Evolutionary conservation across 1,284 basidiomycete genomes (phyloP).

Genomic region (Apiotrichum sp.): DNA sequence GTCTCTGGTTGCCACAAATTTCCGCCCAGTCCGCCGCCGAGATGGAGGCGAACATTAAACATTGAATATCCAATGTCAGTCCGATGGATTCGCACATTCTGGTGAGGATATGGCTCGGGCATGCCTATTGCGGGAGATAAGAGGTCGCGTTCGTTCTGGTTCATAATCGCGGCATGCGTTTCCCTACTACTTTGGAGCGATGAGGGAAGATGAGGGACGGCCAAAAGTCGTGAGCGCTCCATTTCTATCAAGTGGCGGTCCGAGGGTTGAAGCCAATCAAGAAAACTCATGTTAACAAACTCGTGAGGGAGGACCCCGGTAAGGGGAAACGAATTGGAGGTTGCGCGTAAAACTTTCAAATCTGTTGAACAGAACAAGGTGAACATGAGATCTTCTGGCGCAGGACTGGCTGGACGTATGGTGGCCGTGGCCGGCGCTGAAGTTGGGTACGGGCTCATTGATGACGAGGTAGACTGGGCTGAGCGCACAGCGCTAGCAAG

Average conservation of each 20-base stretch:
- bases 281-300: conserved; percentile 32
- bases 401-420: neutral
- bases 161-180: conserved; percentile 27
- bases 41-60: conserved; percentile 40
- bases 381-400: conserved; percentile 18
- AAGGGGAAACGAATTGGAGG: conserved; percentile 21
- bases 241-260: conserved; percentile 30
- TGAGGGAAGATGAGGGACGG: conserved; percentile 21
- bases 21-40: conserved; percentile 40
- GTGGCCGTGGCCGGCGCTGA: conserved; percentile 3
- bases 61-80: conserved; percentile 24
- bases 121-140: conserved; percentile 39
- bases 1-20: conserved; percentile 32
- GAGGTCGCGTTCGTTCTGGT: conserved; percentile 29
- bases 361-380: conserved; percentile 39
- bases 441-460: neutral
- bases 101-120: conserved; percentile 41
- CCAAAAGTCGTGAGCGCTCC: conserved; percentile 26
- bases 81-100: conserved; percentile 33
- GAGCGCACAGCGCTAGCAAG: neutral
- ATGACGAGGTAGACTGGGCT: neutral
- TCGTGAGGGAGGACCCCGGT: conserved; percentile 41
- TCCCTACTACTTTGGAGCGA: conserved; percentile 27
- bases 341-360: conserved; percentile 35
- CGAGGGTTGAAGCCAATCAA: conserved; percentile 36